phyloP scores from a whole-genome alignment of 306 rosid species.

The Trichosanthes cucumerina region DNA sequence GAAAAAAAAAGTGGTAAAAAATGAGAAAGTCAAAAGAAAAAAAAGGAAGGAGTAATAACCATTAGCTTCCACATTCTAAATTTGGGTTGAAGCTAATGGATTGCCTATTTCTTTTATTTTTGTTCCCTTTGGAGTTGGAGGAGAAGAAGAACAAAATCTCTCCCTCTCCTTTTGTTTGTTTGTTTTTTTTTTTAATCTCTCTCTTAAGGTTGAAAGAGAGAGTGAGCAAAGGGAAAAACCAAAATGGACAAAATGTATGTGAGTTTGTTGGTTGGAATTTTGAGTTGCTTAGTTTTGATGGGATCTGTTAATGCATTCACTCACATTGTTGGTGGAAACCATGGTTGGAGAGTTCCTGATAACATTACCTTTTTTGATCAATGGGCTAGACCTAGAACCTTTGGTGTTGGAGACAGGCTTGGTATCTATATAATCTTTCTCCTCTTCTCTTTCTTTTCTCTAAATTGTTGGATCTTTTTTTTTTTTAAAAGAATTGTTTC shows the following conservation, averaged over 20 bases:
- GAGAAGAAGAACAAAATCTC: not conserved
- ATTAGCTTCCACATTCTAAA: not conserved
- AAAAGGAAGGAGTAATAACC: not conserved
- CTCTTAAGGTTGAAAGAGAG: not conserved
- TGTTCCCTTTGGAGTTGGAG: not conserved
- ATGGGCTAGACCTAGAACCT: conserved; percentile 48
- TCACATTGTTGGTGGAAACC: conserved; percentile 54
- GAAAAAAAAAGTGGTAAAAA: not conserved
- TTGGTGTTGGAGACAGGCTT: conserved; percentile 48
- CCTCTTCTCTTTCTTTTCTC: not conserved
- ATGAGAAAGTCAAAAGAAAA: not conserved
- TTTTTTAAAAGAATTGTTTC: no score
- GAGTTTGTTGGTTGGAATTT: conserved; percentile 8
- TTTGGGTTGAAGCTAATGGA: not conserved
- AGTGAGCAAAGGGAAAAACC: not conserved
- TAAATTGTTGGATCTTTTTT: not conserved
- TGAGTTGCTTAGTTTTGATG: conserved; percentile 18
- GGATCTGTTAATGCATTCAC: conserved; percentile 23
- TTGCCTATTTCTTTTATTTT: conserved; percentile 4
- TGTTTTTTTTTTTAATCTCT: not conserved
- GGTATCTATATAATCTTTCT: conserved; percentile 28
- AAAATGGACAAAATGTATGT: conserved; percentile 26
- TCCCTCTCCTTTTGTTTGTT: not conserved
- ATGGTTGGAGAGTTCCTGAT: conserved; percentile 54
- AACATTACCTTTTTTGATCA: conserved; percentile 20